A percentile compares a stretch with the other conserved stretches of the same genome.
Evolutionary conservation across 2,329 filamentous ascomycete genomes (phyloP).

Genomic region (Ophiostoma australiae): DNA sequence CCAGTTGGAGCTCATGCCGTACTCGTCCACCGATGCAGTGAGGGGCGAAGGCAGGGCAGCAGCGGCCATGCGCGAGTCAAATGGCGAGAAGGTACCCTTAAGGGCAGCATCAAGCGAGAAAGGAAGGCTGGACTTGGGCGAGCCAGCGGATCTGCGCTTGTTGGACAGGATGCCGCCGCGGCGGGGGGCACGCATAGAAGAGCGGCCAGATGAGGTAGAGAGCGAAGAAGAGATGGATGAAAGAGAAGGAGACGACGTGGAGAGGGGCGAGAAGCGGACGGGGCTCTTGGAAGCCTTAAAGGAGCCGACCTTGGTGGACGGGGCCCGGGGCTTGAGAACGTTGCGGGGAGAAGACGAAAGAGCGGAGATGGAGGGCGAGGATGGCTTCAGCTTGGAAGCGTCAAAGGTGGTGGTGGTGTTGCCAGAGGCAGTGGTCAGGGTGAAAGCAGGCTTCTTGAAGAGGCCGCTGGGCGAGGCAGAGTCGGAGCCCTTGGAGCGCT

Average conservation of each 20-base stretch:
- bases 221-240: slow-evolving; percentile 42
- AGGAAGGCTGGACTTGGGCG: slow-evolving; percentile 55
- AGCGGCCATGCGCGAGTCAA: slow-evolving; percentile 39
- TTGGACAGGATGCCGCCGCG: slow-evolving; percentile 63
- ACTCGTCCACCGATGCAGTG: slow-evolving; percentile 38
- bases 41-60: slow-evolving; percentile 32
- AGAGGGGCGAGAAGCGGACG: slow-evolving; percentile 27
- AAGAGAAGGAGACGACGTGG: slow-evolving; percentile 54
- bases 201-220: slow-evolving; percentile 59
- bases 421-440: slow-evolving; percentile 40
- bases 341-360: slow-evolving; percentile 33
- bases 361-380: slow-evolving; percentile 6
- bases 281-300: slow-evolving; percentile 30
- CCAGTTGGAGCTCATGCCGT: slow-evolving; percentile 63
- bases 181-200: slow-evolving; percentile 44
- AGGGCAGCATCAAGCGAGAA: slow-evolving; percentile 84
- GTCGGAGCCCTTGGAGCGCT: slow-evolving; percentile 53
- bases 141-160: slow-evolving; percentile 35
- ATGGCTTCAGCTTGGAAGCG: slow-evolving; percentile 32
- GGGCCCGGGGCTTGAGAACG: slow-evolving; percentile 51
- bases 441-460: slow-evolving; percentile 46
- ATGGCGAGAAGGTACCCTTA: slow-evolving; percentile 65
- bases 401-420: slow-evolving; percentile 28
- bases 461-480: slow-evolving; percentile 41
- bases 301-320: slow-evolving; percentile 41